Conservation (phyloP, 257 asterid genomes). For the Solanum chilense region DNA sequence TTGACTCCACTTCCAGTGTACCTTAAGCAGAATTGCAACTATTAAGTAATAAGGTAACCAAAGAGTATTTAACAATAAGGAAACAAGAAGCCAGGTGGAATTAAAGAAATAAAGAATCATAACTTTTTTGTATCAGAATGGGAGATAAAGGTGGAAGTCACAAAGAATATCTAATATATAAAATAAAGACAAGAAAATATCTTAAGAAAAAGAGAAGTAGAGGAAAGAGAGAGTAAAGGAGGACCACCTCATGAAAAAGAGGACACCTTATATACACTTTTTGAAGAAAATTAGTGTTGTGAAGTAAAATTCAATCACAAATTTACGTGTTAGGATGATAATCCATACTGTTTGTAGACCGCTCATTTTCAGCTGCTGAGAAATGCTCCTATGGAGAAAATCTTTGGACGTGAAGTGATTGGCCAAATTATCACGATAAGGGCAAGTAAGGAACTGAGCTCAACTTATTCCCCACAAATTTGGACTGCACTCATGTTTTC, state of each 20-base stretch:
- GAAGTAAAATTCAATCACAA: background rate
- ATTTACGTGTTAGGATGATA: background rate
- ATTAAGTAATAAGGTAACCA: background rate
- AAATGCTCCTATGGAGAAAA: background rate
- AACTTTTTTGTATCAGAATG: background rate
- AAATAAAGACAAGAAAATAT: background rate
- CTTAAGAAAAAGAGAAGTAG: background rate
- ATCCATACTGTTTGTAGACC: background rate
- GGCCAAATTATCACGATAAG: background rate
- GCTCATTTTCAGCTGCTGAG: background rate
- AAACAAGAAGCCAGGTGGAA: background rate
- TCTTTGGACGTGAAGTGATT: background rate
- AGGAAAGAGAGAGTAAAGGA: background rate
- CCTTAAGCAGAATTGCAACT: constrained; percentile 26
- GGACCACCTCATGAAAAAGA: background rate
- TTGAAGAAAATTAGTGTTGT: background rate
- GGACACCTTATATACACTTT: background rate
- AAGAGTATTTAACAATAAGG: background rate
- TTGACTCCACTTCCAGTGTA: constrained; percentile 99
- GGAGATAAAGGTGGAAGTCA: background rate
- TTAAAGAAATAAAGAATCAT: background rate
- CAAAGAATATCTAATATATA: background rate
- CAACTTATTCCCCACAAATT: background rate
- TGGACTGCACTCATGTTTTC: background rate
- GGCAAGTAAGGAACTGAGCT: background rate